Evolutionary conservation across 495 filamentous ascomycete species (phyloP), one percentile per base, ranked within the genome.

Genomic region (Lepidopterella palustris): DNA sequence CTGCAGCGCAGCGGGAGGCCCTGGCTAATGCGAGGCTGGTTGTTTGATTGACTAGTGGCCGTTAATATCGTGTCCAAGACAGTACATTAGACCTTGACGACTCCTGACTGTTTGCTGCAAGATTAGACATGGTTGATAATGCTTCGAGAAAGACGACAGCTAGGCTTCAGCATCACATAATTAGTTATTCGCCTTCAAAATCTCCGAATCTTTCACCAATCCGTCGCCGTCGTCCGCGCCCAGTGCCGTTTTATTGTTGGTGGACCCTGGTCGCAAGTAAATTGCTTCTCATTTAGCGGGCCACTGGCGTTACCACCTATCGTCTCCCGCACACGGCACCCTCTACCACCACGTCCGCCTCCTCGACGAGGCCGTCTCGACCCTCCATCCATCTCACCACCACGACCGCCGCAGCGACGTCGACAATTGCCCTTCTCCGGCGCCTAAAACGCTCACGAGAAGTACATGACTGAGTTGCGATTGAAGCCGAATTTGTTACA

Each of bases 321-420:
- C 35, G 13, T 15, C 6, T 35, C 31, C 31, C 6, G 31, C 6
- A 35, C 31, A 15, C 6, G 31, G 6, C 31, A 6, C 15, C 31
- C 13, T 42, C 35, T 42, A 11, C 35, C n/a, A n/a, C 18, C 35
- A 42, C 35, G 35, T 18, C 13, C 35, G 13, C 18, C 35, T 42
- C 35, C 35, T 35, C 31, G 15, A 35, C 31, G 31, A 35, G 31
- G 31, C 31, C 31, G 13, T 18, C n/a, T n/a, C n/a, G n/a, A n/a
- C 39, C 39, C 39, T 20, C 39, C 13, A 42, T 6, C 47, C 21
- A 27, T 42, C 49, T 58, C 58, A 53, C 59, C 55, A 59, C 55
- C 63, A 56, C 63, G 55, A 48, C 63, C 23, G 56, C 59, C 63
- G 63, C 40, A 61, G 58, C 55, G 63, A 62, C 45, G 63, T 66